Base-by-base conservation (phyloP, 2,329 filamentous ascomycete species). In the Calonectria pauciramosa region DNA sequence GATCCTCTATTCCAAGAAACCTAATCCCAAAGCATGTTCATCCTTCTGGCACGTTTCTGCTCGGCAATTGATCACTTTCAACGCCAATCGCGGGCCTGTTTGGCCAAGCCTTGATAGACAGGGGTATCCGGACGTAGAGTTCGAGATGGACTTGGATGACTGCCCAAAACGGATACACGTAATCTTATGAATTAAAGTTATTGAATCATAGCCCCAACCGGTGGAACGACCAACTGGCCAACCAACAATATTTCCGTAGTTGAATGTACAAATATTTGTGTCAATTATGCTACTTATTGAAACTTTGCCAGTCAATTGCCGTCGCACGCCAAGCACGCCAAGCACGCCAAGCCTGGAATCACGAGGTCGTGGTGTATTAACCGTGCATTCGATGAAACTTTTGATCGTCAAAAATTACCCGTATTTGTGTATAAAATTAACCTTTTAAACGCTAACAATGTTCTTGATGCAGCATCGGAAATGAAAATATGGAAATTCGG, bases 231-330 rank as follows among this genome's bases (percentile, higher is more conserved):
- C 1, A 44, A 18, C 18, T 18, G 41, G 18, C 16, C 36, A 7
- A 26, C 13, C 2, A 36, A 26, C 13, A 32, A 11, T 2, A n/a
- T 30, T 20, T 54, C 26, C 28, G 18, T n/a, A 3, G 49, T 26
- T 30, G 2, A 52, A 16, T 28, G 5, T 18, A 16, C 23, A 28
- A 28, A 9, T 3, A 1, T 26, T 52, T 30, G 7, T 20, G 26
- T 28, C 16, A 23, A 28, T 11, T 20, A 9, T 4, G 6, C n/a
- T 11, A 13, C 10, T 23, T 9, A 13, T 7, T 26, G 30, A 38
- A 4, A 6, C 4, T 16, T 9, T 18, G 6, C 5, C 7, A 2
- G 26, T 0, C n/a, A 4, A 14, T 14, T 23, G 11, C 13, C 16
- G 10, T 26, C 10, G 8, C 1, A 26, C 8, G 16, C 3, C 18